phyloP scores from a whole-genome alignment of 148 eudicot species.

The Rhododendron kiyosumense region DNA sequence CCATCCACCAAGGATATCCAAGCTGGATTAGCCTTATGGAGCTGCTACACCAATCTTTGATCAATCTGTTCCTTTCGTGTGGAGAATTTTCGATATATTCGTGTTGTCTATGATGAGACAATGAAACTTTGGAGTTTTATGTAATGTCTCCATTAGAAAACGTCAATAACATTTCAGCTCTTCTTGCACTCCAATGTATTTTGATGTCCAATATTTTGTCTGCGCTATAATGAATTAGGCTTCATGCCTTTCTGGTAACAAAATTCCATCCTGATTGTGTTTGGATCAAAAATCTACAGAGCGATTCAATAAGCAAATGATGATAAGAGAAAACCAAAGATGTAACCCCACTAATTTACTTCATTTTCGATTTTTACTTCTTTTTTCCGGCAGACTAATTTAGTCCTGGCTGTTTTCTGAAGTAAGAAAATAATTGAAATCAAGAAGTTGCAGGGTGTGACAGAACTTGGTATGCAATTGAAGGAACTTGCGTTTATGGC shows the following conservation, averaged over 20 bases:
- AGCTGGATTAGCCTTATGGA: background rate
- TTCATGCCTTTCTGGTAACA: background rate
- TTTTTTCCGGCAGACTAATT: background rate
- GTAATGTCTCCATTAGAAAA: background rate
- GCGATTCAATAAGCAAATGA: background rate
- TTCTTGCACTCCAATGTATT: background rate
- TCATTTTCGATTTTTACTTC: background rate
- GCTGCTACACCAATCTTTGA: background rate
- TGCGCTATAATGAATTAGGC: background rate
- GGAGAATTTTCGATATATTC: background rate
- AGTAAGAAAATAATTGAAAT: background rate
- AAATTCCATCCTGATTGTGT: background rate
- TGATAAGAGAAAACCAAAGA: background rate
- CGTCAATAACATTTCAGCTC: background rate
- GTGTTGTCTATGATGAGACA: background rate
- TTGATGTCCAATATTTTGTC: background rate
- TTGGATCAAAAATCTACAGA: background rate
- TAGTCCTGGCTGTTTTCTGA: background rate
- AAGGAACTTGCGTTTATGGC: background rate
- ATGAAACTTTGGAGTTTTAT: background rate
- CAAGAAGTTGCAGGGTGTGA: background rate
- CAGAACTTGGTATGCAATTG: background rate
- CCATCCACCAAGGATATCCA: background rate
- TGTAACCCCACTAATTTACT: background rate
- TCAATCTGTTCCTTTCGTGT: background rate